Base-by-base conservation (phyloP, 352 stramenopile genomes). In the Globisporangium ultimum region DNA sequence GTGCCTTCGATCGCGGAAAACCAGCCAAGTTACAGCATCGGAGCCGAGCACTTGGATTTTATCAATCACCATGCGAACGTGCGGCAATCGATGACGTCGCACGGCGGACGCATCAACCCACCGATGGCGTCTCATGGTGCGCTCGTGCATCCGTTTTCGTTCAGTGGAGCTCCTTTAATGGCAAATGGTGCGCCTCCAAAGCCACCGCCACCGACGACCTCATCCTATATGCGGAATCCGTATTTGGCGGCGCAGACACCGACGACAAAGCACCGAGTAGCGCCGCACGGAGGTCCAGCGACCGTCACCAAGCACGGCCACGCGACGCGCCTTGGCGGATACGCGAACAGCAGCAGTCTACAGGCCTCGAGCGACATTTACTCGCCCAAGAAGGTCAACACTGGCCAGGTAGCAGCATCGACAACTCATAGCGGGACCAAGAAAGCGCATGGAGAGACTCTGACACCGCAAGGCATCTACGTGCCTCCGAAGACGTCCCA, bases 61-160 rank as follows among this genome's bases (percentile, higher is more conserved):
- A 71, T 83, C 36, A 59, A 70, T 17, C 60, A 77, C 13, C 69
- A 77, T 40, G 64, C 72, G 14, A 63, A 59, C 32, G 48, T 61
- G 15, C 71, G 74, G 3, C 58, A 74, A 48, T 84, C 78, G 12
- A 73, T 88, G 61, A 88, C 76, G 7, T 88, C 80, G 1, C 78
- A 88, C 48, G 80, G 78, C n/a, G 49, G 41, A 21, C 58, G 58
- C 24, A 54, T 34, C 32, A 64, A 11, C 0, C 53, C 45, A 24
- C 14, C 8, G 2, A 18, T 18, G 17, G 47, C 20, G 14, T 32
- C 47, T 6, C 53, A 24, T 46, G 43, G 53, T 10, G 24, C 24
- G 24, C 41, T 53, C 21, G 55, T 77, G 12, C 61, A 75, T 55
- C 65, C 78, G n/a, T 81, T 74, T 48, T 66, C 68, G 18, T 73